phyloP scores from a whole-genome alignment of 2,329 filamentous ascomycete species.

The Calonectria hongkongensis region DNA sequence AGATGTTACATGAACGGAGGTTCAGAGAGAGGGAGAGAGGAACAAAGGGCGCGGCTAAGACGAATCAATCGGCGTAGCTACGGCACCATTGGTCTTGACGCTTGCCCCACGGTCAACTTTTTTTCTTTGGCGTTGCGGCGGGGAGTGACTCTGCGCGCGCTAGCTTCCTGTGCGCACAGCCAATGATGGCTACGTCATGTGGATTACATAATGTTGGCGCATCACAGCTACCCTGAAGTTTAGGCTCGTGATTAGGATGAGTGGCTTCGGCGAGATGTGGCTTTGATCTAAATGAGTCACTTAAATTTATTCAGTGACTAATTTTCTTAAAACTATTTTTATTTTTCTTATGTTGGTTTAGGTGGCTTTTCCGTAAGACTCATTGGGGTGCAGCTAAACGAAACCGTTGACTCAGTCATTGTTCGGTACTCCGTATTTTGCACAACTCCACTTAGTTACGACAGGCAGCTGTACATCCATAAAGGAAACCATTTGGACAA shows the following conservation, averaged over 20 bases:
- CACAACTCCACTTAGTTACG: no score
- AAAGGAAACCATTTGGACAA: no score
- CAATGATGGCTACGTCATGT: slow-evolving; percentile 39
- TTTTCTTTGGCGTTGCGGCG: slow-evolving; percentile 41
- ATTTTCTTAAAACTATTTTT: neutral
- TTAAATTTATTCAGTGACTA: neutral
- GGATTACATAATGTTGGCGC: slow-evolving; percentile 29
- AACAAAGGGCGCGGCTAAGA: slow-evolving; percentile 2
- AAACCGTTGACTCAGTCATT: no score
- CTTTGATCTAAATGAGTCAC: slow-evolving; percentile 2
- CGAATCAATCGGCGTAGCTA: slow-evolving; percentile 22
- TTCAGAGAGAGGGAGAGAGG: slow-evolving; percentile 3
- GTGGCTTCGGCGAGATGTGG: neutral
- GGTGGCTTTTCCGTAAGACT: no score
- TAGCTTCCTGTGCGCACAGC: slow-evolving; percentile 2
- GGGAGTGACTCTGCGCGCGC: slow-evolving; percentile 32
- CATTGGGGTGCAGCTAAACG: no score
- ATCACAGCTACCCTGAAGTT: slow-evolving; percentile 28
- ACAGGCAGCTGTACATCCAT: no score
- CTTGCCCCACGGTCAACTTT: slow-evolving; percentile 40
- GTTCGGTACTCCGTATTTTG: no score
- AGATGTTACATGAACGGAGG: slow-evolving; percentile 17
- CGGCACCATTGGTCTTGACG: slow-evolving; percentile 10
- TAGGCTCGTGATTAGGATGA: neutral
- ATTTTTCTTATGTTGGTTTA: no score